Evolutionary conservation across 805 yeast genomes (phyloP).

Genomic region (Saccharomycopsis capsularis): DNA sequence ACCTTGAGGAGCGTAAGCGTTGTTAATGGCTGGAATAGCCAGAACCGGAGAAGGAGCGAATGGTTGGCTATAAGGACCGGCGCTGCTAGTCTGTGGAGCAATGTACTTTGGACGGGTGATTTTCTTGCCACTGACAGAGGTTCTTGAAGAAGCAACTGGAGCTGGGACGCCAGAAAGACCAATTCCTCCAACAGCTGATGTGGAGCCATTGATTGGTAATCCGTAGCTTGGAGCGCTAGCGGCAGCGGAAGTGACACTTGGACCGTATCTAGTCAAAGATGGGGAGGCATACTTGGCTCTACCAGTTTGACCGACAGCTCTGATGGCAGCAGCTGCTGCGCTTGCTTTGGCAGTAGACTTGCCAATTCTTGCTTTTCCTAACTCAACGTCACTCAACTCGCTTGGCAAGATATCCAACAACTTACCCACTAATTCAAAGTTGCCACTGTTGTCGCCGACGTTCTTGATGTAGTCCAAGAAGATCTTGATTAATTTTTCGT

Average conservation of each 20-base stretch:
- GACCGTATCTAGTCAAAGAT: not conserved
- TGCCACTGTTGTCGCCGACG: conserved; percentile 68
- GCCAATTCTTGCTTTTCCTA: conserved; percentile 62
- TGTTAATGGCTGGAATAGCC: conserved; percentile 24
- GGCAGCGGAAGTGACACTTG: not conserved
- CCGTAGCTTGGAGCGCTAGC: not conserved
- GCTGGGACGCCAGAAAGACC: conserved; percentile 5
- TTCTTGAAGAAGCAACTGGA: not conserved
- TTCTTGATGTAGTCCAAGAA: conserved; percentile 77
- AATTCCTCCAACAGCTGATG: not conserved
- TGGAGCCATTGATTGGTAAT: not conserved
- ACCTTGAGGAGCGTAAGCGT: conserved; percentile 24
- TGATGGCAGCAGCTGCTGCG: conserved; percentile 17
- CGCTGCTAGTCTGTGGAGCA: conserved; percentile 16
- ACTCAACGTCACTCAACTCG: conserved; percentile 58
- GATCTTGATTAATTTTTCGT: conserved; percentile 32
- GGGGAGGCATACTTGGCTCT: not conserved
- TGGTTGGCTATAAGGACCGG: conserved; percentile 24
- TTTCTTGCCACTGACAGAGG: not conserved
- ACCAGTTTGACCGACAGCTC: not conserved
- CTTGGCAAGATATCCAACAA: conserved; percentile 68
- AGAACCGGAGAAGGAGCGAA: conserved; percentile 13
- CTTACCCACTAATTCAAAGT: conserved; percentile 70
- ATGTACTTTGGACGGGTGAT: conserved; percentile 17
- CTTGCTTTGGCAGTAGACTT: conserved; percentile 18